Evolutionary conservation across 108 stramenopile species (phyloP).

Genomic region (Cyclotella cryptica): DNA sequence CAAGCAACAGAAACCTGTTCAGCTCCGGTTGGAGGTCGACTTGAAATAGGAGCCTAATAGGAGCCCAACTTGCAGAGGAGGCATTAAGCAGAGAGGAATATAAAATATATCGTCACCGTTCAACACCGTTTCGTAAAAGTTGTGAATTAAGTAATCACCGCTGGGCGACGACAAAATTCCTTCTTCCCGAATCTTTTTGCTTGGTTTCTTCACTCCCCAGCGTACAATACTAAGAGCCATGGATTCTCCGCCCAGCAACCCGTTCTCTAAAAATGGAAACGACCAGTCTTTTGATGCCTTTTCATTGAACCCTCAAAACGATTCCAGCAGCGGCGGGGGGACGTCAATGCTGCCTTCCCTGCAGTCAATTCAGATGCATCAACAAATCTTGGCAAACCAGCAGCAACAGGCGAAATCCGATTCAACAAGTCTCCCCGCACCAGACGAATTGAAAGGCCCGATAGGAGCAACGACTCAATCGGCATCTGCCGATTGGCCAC

Average conservation of each 20-base stretch:
- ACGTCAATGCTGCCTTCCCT: slow-evolving; percentile 10
- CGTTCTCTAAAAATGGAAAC: slow-evolving; percentile 17
- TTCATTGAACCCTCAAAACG: slow-evolving; percentile 15
- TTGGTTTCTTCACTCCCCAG: no score
- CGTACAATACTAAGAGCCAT: neutral
- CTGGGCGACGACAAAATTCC: no score
- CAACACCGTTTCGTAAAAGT: no score
- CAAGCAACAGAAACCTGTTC: no score
- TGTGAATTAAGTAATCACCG: no score
- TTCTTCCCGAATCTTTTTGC: no score
- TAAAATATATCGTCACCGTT: no score
- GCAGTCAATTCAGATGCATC: slow-evolving; percentile 33
- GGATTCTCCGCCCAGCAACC: slow-evolving; percentile 29
- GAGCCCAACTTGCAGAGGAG: no score
- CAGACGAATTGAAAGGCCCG: slow-evolving; percentile 39
- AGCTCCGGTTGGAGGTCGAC: neutral
- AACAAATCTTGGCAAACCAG: slow-evolving; percentile 11
- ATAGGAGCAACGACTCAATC: slow-evolving; percentile 11
- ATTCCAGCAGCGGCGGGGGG: neutral
- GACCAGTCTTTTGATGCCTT: slow-evolving; percentile 20
- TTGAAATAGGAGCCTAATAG: no score
- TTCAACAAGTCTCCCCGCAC: slow-evolving; percentile 26
- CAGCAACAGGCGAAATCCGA: slow-evolving; percentile 1
- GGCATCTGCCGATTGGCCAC: slow-evolving; percentile 19
- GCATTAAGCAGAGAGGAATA: no score